These are phyloP conservation scores for Acorus gramineus DNA, from an alignment of 106 monocot genomes.

Conservation along the genomic window DNA sequence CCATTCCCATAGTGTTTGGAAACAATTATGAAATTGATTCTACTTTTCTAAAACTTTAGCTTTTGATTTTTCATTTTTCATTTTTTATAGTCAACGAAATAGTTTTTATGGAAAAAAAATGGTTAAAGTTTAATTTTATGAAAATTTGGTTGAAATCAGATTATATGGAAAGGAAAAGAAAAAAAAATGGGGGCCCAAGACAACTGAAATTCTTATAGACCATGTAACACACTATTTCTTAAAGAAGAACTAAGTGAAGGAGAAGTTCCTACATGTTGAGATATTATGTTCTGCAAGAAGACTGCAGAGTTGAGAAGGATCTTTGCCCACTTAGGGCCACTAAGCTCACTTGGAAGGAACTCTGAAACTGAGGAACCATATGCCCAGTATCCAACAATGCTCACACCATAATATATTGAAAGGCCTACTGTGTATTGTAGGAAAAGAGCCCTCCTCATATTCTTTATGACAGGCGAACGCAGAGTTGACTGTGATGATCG, in stretches of 20 bases:
- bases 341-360: constrained; percentile 47
- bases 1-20: no score
- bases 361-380: constrained; percentile 67
- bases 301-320: constrained; percentile 42
- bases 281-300: constrained; percentile 65
- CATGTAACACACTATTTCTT: neutral
- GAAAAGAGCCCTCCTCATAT: constrained; percentile 70
- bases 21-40: no score
- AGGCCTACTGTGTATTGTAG: constrained; percentile 57
- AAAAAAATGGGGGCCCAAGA: no score
- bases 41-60: no score
- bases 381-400: constrained; percentile 71
- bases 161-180: no score
- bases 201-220: neutral
- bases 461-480: constrained; percentile 50
- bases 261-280: constrained; percentile 44
- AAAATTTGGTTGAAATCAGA: no score
- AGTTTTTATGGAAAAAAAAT: no score
- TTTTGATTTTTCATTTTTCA: no score
- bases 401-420: constrained; percentile 55
- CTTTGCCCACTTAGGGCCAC: constrained; percentile 57
- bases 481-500: constrained; percentile 45
- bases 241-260: neutral
- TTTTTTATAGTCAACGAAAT: no score
- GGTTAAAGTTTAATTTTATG: no score